Evolutionary conservation across 257 asterid species (phyloP).

Genomic region (Plantago major): DNA sequence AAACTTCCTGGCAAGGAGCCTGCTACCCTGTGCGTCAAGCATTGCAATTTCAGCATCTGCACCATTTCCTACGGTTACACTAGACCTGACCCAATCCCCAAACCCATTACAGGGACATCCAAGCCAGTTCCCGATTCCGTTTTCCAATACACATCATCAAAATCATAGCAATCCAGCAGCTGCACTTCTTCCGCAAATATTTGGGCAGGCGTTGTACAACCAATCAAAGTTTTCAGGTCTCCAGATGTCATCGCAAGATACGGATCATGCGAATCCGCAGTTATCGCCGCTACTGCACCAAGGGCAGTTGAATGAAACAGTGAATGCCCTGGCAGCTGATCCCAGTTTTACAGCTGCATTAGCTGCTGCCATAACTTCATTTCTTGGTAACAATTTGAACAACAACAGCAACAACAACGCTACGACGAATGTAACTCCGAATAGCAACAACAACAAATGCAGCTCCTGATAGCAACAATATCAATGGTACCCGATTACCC

Average conservation of each 20-base stretch:
- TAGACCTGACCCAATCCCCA: conserved; percentile 84
- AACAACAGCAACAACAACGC: conserved; percentile 18
- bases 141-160: conserved; percentile 28
- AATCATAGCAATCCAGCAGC: conserved; percentile 42
- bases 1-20: conserved; percentile 65
- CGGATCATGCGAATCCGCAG: conserved; percentile 28
- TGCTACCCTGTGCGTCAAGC: conserved; percentile 83
- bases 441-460: conserved; percentile 24
- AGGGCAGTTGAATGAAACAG: conserved; percentile 55
- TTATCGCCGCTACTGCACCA: conserved; percentile 23
- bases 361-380: conserved; percentile 67
- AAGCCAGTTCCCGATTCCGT: conserved; percentile 55
- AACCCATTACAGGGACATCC: conserved; percentile 42
- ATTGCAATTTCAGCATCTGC: conserved; percentile 96
- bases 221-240: conserved; percentile 78
- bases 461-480: conserved; percentile 15
- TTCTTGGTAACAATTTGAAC: conserved; percentile 42
- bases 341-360: conserved; percentile 79
- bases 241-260: conserved; percentile 60
- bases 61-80: conserved; percentile 86
- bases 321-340: conserved; percentile 57
- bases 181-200: conserved; percentile 58
- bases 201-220: conserved; percentile 65
- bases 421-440: conserved; percentile 13
- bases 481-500: too few relatives aligned